Conservation (phyloP, 2,329 filamentous ascomycete genomes). For the Tolypocladium ovalisporum region DNA sequence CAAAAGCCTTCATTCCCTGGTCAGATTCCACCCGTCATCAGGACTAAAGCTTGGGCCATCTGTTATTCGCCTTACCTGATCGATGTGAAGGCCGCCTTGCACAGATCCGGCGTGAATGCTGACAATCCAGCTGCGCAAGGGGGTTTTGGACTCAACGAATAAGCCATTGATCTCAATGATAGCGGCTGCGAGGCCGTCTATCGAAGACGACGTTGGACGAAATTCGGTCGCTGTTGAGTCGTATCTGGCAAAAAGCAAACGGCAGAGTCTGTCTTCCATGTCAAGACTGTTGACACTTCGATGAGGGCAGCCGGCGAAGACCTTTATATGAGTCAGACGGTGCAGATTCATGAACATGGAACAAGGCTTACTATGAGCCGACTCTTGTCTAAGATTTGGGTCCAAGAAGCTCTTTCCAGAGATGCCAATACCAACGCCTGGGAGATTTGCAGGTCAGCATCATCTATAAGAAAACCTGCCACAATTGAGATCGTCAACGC, state of each 20-base stretch:
- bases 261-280: background rate
- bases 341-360: background rate
- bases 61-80: background rate
- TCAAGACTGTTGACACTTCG: background rate
- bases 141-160: background rate
- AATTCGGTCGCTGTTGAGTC: background rate
- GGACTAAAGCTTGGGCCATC: background rate
- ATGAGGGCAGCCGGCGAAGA: background rate
- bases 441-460: background rate
- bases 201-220: background rate
- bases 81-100: background rate
- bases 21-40: background rate
- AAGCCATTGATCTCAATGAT: background rate
- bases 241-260: background rate
- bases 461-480: background rate
- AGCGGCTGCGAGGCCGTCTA: background rate
- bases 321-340: background rate
- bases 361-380: background rate
- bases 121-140: background rate
- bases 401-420: background rate
- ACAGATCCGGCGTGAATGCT: background rate
- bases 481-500: background rate
- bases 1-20: background rate
- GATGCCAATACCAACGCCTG: background rate
- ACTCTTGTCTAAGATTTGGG: background rate